A percentile compares a stretch with the other conserved stretches of the same genome.
phyloP scores from a whole-genome alignment of 371 early-diverging fungal species.

The Syncephalastrum sp. region DNA sequence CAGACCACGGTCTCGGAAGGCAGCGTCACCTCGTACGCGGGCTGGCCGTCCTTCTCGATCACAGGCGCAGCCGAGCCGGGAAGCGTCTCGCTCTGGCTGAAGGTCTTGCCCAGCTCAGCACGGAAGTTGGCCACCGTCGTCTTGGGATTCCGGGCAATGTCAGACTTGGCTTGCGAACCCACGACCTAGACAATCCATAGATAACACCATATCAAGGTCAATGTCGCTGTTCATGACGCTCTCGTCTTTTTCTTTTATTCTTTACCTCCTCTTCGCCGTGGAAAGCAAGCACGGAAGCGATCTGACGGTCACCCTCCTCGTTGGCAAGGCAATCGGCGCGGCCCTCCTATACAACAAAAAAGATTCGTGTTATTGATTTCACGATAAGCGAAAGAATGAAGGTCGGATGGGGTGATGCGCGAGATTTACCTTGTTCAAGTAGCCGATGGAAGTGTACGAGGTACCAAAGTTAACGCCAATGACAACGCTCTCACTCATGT shows the following conservation, averaged over 20 bases:
- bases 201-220: neutral
- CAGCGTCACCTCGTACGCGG: slow-evolving; percentile 78
- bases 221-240: neutral
- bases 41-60: slow-evolving; percentile 63
- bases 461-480: slow-evolving; percentile 93
- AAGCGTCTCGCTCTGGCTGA: slow-evolving; percentile 42
- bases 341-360: slow-evolving; percentile 68
- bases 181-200: slow-evolving; percentile 55
- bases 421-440: slow-evolving; percentile 72
- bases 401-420: neutral
- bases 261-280: slow-evolving; percentile 83
- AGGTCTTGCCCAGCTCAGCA: slow-evolving; percentile 78
- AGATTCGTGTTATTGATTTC: slow-evolving; percentile 35
- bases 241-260: neutral
- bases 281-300: slow-evolving; percentile 91
- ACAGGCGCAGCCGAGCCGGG: slow-evolving; percentile 63
- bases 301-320: slow-evolving; percentile 96
- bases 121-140: slow-evolving; percentile 88
- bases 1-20: slow-evolving; percentile 61
- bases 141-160: slow-evolving; percentile 84
- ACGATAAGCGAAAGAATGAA: slow-evolving; percentile 30
- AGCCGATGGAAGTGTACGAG: slow-evolving; percentile 85
- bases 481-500: slow-evolving; percentile 39
- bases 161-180: slow-evolving; percentile 92
- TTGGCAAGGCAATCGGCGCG: slow-evolving; percentile 93